Percentiles rank a stretch among this genome's conserved stretches.
Evolutionary conservation across 1,139 yeast genomes (phyloP).

Genomic region (Hyphopichia burtonii): DNA sequence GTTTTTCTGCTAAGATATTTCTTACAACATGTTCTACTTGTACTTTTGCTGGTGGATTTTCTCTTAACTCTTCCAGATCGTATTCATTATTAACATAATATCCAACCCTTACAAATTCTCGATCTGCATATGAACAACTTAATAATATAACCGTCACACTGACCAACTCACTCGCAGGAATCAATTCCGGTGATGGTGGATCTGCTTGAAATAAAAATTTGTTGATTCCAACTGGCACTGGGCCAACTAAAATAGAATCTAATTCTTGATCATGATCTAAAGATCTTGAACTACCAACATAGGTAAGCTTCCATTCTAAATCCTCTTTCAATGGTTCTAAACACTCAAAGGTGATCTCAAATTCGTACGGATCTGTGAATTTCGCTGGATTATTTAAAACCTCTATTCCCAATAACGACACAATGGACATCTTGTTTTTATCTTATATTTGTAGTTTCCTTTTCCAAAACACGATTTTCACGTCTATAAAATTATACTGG

Average conservation of each 20-base stretch:
- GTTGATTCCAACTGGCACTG: constrained; percentile 96
- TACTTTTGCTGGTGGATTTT: constrained; percentile 91
- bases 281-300: constrained; percentile 92
- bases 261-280: constrained; percentile 95
- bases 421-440: constrained; percentile 70
- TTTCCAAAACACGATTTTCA: neutral
- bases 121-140: constrained; percentile 88
- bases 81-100: constrained; percentile 97
- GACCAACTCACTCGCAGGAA: constrained; percentile 93
- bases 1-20: constrained; percentile 94
- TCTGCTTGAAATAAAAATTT: constrained; percentile 92
- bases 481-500: neutral
- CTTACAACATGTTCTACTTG: constrained; percentile 94
- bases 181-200: constrained; percentile 93
- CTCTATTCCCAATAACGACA: constrained; percentile 85
- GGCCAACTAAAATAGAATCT: constrained; percentile 94
- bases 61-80: constrained; percentile 87
- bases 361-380: constrained; percentile 90
- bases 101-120: constrained; percentile 96
- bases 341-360: constrained; percentile 96
- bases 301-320: constrained; percentile 94
- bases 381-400: constrained; percentile 95
- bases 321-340: constrained; percentile 90
- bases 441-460: neutral
- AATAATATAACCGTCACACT: constrained; percentile 90